These are phyloP conservation scores for Chytriomyces confervae DNA, from an alignment of 192 early-diverging fungal genomes.

Conservation along the genomic window DNA sequence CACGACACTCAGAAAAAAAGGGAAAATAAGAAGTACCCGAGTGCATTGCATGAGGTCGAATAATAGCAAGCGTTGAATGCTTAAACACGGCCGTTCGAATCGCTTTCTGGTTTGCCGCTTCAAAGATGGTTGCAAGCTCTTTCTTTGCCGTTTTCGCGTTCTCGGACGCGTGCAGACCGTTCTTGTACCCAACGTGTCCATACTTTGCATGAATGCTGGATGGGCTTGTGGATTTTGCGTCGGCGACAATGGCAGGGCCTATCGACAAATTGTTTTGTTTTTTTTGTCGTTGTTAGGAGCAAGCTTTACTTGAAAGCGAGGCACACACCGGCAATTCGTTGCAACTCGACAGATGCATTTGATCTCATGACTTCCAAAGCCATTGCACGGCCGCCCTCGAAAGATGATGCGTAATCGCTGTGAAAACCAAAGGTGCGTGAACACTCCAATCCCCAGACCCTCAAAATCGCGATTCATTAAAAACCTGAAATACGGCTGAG, in stretches of 20 bases:
- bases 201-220: constrained; percentile 19
- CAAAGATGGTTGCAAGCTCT: constrained; percentile 36
- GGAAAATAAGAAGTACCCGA: constrained; percentile 35
- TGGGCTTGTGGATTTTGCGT: constrained; percentile 10
- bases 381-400: constrained; percentile 30
- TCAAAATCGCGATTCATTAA: background rate
- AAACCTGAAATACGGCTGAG: constrained; percentile 30
- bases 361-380: constrained; percentile 46
- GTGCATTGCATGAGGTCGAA: constrained; percentile 61
- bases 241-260: constrained; percentile 27
- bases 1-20: constrained; percentile 1
- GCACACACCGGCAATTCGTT: background rate
- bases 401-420: constrained; percentile 30
- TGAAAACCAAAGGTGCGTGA: no score
- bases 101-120: background rate
- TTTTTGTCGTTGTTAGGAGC: background rate
- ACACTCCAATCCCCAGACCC: background rate
- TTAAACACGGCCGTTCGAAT: constrained; percentile 50
- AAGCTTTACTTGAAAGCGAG: background rate
- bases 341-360: constrained; percentile 29
- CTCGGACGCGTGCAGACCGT: constrained; percentile 9
- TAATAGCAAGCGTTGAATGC: constrained; percentile 56
- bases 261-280: background rate
- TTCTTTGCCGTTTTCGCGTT: constrained; percentile 6
- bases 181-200: constrained; percentile 27